Evolutionary conservation across 2,329 filamentous ascomycete genomes (phyloP).

Genomic region (Coniochaeta sp.): DNA sequence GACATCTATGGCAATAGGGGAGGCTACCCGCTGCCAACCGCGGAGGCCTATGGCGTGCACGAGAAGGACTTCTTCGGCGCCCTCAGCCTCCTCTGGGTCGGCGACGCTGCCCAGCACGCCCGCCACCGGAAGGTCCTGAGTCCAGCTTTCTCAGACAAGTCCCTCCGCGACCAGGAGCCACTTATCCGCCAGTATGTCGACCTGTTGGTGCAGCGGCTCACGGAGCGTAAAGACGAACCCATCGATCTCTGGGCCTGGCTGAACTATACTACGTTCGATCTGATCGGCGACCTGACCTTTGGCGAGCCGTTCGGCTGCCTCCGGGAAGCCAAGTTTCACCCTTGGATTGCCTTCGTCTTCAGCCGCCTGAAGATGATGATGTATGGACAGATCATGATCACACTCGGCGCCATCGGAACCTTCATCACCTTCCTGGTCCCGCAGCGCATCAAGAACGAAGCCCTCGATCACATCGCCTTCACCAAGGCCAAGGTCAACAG

Average conservation of each 20-base stretch:
- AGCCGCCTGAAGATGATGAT: conserved; percentile 22
- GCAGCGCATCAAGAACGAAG: not conserved
- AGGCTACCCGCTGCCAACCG: conserved; percentile 15
- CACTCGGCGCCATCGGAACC: conserved; percentile 1
- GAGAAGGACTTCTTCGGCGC: conserved; percentile 19
- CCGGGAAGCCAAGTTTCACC: conserved; percentile 20
- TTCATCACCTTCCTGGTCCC: not conserved
- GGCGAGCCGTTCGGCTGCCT: conserved; percentile 34
- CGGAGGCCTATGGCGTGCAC: conserved; percentile 9
- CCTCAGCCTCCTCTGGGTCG: conserved; percentile 20
- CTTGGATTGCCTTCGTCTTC: conserved; percentile 18
- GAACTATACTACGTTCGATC: conserved; percentile 30
- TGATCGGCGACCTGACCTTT: conserved; percentile 38
- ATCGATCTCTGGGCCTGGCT: conserved; percentile 8
- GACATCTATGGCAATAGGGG: conserved; percentile 27
- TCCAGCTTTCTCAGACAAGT: conserved; percentile 8
- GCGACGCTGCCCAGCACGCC: conserved; percentile 18
- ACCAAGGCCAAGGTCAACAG: conserved; percentile 1
- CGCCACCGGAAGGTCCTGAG: conserved; percentile 24
- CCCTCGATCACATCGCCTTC: conserved; percentile 1
- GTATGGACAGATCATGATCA: conserved; percentile 19
- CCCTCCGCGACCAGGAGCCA: conserved; percentile 24
- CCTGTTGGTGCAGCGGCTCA: conserved; percentile 17
- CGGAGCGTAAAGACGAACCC: conserved; percentile 4
- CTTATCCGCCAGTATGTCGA: conserved; percentile 21